phyloP scores from a whole-genome alignment of 2,329 filamentous ascomycete genomes.

The Arthrobotrys iridis region DNA sequence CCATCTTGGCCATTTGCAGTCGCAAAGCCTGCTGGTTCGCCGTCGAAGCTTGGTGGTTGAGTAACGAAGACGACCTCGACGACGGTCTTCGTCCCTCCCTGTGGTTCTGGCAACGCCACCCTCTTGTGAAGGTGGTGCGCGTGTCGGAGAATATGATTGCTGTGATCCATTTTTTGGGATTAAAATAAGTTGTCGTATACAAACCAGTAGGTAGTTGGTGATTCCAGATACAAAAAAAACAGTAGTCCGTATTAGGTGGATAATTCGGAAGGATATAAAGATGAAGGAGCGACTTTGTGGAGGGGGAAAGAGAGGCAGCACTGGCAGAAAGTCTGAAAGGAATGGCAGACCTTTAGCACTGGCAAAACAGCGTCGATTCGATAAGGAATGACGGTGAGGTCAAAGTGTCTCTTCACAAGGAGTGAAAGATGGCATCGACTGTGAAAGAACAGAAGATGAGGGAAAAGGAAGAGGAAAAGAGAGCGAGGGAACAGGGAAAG shows the following conservation, averaged over 20 bases:
- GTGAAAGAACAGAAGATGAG: conserved; percentile 36
- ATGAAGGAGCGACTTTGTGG: conserved; percentile 39
- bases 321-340: conserved; percentile 53
- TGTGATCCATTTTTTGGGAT: conserved; percentile 47
- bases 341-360: conserved; percentile 52
- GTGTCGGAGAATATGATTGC: conserved; percentile 47
- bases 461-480: conserved; percentile 22
- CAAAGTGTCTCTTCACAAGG: conserved; percentile 43
- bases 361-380: conserved; percentile 49
- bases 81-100: conserved; percentile 50
- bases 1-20: conserved; percentile 11
- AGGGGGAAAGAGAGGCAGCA: conserved; percentile 44
- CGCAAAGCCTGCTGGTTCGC: conserved; percentile 26
- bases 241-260: conserved; percentile 9
- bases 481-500: conserved; percentile 43
- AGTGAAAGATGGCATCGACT: conserved; percentile 50
- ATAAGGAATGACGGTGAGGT: conserved; percentile 48
- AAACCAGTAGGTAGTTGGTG: conserved; percentile 16
- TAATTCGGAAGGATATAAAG: conserved; percentile 15
- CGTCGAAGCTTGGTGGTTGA: conserved; percentile 22
- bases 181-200: conserved; percentile 34
- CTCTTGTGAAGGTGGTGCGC: conserved; percentile 47
- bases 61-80: conserved; percentile 54
- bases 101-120: conserved; percentile 25
- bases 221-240: conserved; percentile 27